phyloP scores from a whole-genome alignment of 108 stramenopile species.

The Skeletonema potamos region DNA sequence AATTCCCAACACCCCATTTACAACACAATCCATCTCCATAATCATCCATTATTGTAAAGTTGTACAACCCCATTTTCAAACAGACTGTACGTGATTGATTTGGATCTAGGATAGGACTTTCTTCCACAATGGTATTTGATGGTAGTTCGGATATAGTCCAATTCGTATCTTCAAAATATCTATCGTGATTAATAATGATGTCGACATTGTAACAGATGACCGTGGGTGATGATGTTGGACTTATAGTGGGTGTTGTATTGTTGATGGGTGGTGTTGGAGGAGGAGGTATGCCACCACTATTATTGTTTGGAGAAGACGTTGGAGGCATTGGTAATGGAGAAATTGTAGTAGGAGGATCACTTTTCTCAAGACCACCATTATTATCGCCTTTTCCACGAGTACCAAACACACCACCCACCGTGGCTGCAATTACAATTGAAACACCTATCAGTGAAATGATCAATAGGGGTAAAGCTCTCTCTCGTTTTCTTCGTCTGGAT shows the following conservation, averaged over 20 bases:
- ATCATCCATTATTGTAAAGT: not conserved
- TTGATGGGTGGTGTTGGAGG: not conserved
- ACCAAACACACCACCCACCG: not conserved
- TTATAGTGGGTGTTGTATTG: no score
- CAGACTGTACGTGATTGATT: not conserved
- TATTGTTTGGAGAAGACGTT: no score
- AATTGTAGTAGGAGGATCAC: not conserved
- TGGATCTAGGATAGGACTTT: not conserved
- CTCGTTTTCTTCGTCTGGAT: not conserved
- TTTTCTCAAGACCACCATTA: not conserved
- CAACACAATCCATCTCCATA: not conserved
- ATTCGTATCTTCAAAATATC: not conserved
- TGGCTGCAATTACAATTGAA: not conserved
- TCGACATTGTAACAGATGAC: constrained; percentile 2
- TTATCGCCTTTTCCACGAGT: not conserved
- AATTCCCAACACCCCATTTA: not conserved
- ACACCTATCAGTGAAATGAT: not conserved
- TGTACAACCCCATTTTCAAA: not conserved
- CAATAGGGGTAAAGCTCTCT: not conserved
- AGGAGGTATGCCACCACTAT: not conserved
- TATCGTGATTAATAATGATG: not conserved
- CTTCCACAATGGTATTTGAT: not conserved
- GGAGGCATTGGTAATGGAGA: no score
- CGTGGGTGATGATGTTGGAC: not conserved
- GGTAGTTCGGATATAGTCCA: not conserved